A percentile compares a stretch with the other conserved stretches of the same genome.
phyloP scores from a whole-genome alignment of 371 early-diverging fungal species.

The Rhizopus microsporus region DNA sequence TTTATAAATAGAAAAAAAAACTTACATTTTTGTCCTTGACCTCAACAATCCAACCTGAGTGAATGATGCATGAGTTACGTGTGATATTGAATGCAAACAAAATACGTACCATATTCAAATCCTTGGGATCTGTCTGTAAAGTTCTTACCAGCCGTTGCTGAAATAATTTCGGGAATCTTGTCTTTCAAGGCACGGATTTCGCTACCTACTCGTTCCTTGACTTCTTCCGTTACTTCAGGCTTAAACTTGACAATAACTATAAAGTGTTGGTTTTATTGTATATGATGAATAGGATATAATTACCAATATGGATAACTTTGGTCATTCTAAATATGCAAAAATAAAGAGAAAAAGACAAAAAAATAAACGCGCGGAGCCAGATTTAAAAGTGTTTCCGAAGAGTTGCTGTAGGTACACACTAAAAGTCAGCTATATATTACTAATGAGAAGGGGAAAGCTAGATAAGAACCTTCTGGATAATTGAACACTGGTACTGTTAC shows the following conservation, averaged over 20 bases:
- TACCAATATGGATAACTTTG: slow-evolving; percentile 47
- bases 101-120: slow-evolving; percentile 40
- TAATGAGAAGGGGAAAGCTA: too few relatives aligned
- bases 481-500: too few relatives aligned
- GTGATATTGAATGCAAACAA: not conserved
- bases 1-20: not conserved
- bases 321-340: not conserved
- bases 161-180: slow-evolving; percentile 34
- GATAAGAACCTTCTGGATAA: too few relatives aligned
- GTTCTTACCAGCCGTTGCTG: slow-evolving; percentile 43
- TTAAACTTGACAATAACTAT: slow-evolving; percentile 52
- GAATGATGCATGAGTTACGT: not conserved
- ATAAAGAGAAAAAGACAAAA: not conserved
- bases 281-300: not conserved
- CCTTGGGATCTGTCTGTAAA: slow-evolving; percentile 52
- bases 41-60: slow-evolving; percentile 50
- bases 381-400: too few relatives aligned
- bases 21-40: slow-evolving; percentile 44
- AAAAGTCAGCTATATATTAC: too few relatives aligned
- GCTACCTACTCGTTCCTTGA: slow-evolving; percentile 13
- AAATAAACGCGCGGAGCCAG: not conserved
- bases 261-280: not conserved
- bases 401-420: too few relatives aligned
- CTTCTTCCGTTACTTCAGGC: slow-evolving; percentile 36
- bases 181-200: slow-evolving; percentile 41